Evolutionary conservation across 2,329 filamentous ascomycete species (phyloP), one percentile per base, ranked within the genome.

Genomic region (Thielaviopsis musarum): DNA sequence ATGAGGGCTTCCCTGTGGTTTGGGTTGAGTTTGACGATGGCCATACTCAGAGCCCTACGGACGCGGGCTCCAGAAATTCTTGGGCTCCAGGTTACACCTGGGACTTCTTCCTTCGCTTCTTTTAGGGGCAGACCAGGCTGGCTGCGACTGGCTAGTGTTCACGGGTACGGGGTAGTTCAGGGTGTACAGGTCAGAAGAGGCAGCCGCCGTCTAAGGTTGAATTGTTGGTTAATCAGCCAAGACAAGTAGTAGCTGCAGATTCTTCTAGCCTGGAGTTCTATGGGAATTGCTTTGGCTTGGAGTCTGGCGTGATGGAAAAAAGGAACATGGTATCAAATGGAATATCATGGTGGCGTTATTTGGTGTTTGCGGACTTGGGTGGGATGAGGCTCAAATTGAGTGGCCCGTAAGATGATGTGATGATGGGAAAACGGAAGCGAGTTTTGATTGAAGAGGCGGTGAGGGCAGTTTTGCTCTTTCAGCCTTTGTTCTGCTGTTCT

Each of bases 11-110:
- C 45, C 68, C 67, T 15, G 64, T 69, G 26, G 65, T 64, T 10
- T 70, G 68, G 68, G 65, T 69, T n/a, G 67, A 59, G 30, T 63
- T 63, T 56, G 58, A 63, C 19, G 60, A 58, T 13, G 52, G 45
- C 17, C 62, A 63, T 48, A 63, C 57, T 1, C 62, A 61, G 24
- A 54, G 41, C 4, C 59, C 61, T 4, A 26, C 22, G 17, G 62
- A 62, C 17, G 53, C 28, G 5, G 61, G 58, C 24, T 24, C 38
- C n/a, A 28, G n/a, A 9, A 28, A 34, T 34, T 53, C 61, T 5
- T 56, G 59, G 45, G 45, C 56, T 10, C 53, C 57, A 15, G 26
- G 30, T 13, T 58, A 62, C 26, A 58, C 57, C 10, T 63, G 62
- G 62, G 56, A 62, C 10, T 63, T 63, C 48, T 63, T 63, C 34